These are phyloP conservation scores for Mariannaea sp. DNA, from an alignment of 2,329 filamentous ascomycete genomes.

Conservation along the genomic window DNA sequence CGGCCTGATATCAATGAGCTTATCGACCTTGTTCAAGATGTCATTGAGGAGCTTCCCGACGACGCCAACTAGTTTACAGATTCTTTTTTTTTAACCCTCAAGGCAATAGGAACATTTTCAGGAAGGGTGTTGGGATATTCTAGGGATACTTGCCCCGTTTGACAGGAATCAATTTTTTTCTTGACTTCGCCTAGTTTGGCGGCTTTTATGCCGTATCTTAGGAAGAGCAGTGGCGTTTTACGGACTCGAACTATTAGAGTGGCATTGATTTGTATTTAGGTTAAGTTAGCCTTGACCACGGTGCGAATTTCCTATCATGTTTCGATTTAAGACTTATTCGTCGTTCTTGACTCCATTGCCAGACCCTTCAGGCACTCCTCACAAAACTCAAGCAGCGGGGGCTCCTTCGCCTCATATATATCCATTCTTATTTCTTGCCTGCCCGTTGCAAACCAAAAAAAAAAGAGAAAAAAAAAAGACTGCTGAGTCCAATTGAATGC, in stretches of 20 bases:
- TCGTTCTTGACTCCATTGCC: neutral
- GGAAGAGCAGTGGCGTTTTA: slow-evolving; percentile 32
- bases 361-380: neutral
- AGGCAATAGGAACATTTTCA: neutral
- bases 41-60: slow-evolving; percentile 69
- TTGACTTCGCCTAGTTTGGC: slow-evolving; percentile 10
- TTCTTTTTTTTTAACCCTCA: too few species aligned
- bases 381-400: neutral
- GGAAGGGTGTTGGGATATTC: slow-evolving; percentile 23
- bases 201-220: slow-evolving; percentile 13
- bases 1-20: slow-evolving; percentile 85
- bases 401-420: neutral
- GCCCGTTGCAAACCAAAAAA: too few species aligned
- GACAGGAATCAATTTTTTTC: slow-evolving; percentile 9
- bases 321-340: neutral
- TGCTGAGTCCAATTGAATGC: neutral
- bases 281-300: slow-evolving; percentile 23
- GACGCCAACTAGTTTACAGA: slow-evolving; percentile 40
- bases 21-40: slow-evolving; percentile 76
- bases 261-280: slow-evolving; percentile 24
- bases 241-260: slow-evolving; percentile 32
- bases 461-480: too few species aligned
- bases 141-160: slow-evolving; percentile 13
- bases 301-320: slow-evolving; percentile 3
- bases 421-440: slow-evolving; percentile 1